phyloP scores from a whole-genome alignment of 2,329 filamentous ascomycete species.

The Aspergillus sergii region DNA sequence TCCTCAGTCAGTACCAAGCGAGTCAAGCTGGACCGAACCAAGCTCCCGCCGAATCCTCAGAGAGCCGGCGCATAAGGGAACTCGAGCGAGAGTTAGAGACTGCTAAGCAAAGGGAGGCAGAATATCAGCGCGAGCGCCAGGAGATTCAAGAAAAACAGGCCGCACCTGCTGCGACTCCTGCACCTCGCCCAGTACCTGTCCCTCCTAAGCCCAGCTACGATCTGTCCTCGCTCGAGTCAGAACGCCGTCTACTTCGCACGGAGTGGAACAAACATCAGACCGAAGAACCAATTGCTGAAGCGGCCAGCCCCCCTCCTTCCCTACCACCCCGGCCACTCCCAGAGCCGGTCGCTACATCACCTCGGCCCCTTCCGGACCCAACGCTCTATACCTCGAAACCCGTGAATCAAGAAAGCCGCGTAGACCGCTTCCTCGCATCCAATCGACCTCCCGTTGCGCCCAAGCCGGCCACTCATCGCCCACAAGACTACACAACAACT shows the following conservation, averaged over 20 bases:
- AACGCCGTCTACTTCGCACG: slow-evolving; percentile 60
- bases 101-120: slow-evolving; percentile 67
- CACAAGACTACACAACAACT: slow-evolving; percentile 53
- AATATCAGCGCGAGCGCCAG: slow-evolving; percentile 64
- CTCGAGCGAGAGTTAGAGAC: slow-evolving; percentile 73
- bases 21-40: slow-evolving; percentile 57
- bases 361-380: slow-evolving; percentile 53
- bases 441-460: slow-evolving; percentile 53
- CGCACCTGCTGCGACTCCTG: slow-evolving; percentile 28
- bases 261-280: slow-evolving; percentile 55
- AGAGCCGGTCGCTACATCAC: slow-evolving; percentile 20
- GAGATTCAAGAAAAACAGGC: slow-evolving; percentile 42
- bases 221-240: slow-evolving; percentile 62
- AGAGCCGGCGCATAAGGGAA: slow-evolving; percentile 73
- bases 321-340: slow-evolving; percentile 13
- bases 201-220: slow-evolving; percentile 51
- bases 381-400: slow-evolving; percentile 36
- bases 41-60: slow-evolving; percentile 51
- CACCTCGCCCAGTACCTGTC: slow-evolving; percentile 34
- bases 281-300: slow-evolving; percentile 16
- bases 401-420: slow-evolving; percentile 45
- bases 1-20: slow-evolving; percentile 81
- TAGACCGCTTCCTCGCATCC: slow-evolving; percentile 58
- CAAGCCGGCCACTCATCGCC: slow-evolving; percentile 41
- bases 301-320: slow-evolving; percentile 6